These are phyloP conservation scores for Thuja plicata DNA, from an alignment of 83 land plant genomes.

Conservation along the genomic window DNA sequence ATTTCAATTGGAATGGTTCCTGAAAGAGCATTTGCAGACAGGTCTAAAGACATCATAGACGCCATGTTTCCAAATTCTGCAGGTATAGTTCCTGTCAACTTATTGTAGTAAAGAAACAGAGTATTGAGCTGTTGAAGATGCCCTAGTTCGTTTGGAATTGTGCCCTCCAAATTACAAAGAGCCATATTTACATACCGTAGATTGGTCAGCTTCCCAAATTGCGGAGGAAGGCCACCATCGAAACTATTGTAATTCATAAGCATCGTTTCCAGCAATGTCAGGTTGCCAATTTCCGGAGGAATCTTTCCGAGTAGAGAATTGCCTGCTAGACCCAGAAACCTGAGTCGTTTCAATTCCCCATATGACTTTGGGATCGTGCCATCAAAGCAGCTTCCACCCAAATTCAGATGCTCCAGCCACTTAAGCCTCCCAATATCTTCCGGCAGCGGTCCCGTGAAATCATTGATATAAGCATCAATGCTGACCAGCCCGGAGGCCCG, in stretches of 20 bases:
- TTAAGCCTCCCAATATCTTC: slow-evolving; percentile 50
- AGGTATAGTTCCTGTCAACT: slow-evolving; percentile 48
- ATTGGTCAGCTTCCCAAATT: slow-evolving; percentile 62
- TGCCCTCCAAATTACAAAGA: slow-evolving; percentile 49
- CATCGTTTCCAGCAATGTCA: slow-evolving; percentile 43
- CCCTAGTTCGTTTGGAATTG: slow-evolving; percentile 71
- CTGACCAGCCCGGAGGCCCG: slow-evolving; percentile 20
- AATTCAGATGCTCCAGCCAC: slow-evolving; percentile 46
- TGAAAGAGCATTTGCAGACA: slow-evolving; percentile 51
- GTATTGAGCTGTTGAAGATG: slow-evolving; percentile 33
- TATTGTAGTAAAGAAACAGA: slow-evolving; percentile 50
- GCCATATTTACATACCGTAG: slow-evolving; percentile 56
- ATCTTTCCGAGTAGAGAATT: slow-evolving; percentile 57
- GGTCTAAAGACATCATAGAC: slow-evolving; percentile 34
- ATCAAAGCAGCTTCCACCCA: slow-evolving; percentile 48
- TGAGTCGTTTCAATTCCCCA: slow-evolving; percentile 37
- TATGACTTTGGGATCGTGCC: slow-evolving; percentile 53
- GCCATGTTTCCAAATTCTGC: slow-evolving; percentile 42
- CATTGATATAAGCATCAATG: slow-evolving; percentile 51
- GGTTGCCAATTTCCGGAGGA: slow-evolving; percentile 55
- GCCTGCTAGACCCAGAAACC: slow-evolving; percentile 60
- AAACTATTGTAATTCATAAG: slow-evolving; percentile 56
- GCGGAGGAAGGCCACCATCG: slow-evolving; percentile 48
- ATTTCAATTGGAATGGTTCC: slow-evolving; percentile 62
- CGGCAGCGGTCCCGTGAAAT: slow-evolving; percentile 57